A percentile compares a stretch with the other conserved stretches of the same genome.
These are phyloP conservation scores for Prunus padus DNA, from an alignment of 306 rosid genomes.

Conservation along the genomic window DNA sequence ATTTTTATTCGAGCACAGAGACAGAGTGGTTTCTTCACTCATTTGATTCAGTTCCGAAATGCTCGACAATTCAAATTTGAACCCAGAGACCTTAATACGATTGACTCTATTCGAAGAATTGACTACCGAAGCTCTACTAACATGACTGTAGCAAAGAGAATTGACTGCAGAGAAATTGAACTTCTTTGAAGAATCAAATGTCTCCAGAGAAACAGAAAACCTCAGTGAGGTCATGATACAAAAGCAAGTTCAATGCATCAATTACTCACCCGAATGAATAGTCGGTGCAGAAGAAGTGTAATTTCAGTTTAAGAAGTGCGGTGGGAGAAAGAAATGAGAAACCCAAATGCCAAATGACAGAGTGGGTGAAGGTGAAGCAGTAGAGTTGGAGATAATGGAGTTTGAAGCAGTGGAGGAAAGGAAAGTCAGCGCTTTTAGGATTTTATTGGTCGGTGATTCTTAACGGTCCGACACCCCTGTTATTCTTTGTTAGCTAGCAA, in stretches of 20 bases:
- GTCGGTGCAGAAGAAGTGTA: background rate
- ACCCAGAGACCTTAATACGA: slow-evolving; percentile 33
- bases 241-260: background rate
- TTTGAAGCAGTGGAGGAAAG: slow-evolving; percentile 47
- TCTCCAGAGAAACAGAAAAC: slow-evolving; percentile 44
- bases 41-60: slow-evolving; percentile 13
- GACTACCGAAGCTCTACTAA: slow-evolving; percentile 32
- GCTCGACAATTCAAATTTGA: slow-evolving; percentile 29
- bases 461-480: background rate
- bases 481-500: background rate
- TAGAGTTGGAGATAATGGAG: slow-evolving; percentile 28
- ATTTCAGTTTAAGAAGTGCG: background rate
- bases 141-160: slow-evolving; percentile 28
- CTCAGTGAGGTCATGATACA: slow-evolving; percentile 60
- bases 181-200: slow-evolving; percentile 50
- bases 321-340: background rate
- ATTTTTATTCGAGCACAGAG: slow-evolving; percentile 12
- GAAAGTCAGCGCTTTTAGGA: slow-evolving; percentile 10
- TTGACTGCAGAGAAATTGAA: slow-evolving; percentile 16
- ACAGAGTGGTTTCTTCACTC: slow-evolving; percentile 10
- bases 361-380: background rate
- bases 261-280: slow-evolving; percentile 6
- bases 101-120: slow-evolving; percentile 39
- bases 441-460: background rate
- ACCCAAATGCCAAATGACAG: background rate